Evolutionary conservation across 2,329 filamentous ascomycete species (phyloP).

Genomic region (Calonectria henricotiae): DNA sequence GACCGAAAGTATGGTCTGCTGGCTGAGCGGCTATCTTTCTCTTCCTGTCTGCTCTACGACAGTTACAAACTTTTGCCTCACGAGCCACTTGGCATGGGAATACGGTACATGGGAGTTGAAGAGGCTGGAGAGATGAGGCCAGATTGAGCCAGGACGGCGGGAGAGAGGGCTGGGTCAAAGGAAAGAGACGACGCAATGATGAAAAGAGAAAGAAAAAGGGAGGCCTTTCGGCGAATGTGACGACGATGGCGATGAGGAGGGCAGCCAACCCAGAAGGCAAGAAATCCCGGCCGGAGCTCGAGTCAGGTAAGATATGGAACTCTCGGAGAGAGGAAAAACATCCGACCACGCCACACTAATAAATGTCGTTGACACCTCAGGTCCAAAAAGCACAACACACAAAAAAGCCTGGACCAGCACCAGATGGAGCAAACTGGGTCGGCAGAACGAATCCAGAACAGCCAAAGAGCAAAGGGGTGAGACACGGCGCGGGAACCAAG

Average conservation of each 20-base stretch:
- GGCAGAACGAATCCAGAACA: slow-evolving; percentile 23
- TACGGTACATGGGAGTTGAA: not conserved
- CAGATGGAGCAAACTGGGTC: slow-evolving; percentile 11
- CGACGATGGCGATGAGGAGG: slow-evolving; percentile 25
- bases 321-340: slow-evolving; percentile 24
- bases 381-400: slow-evolving; percentile 32
- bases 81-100: slow-evolving; percentile 36
- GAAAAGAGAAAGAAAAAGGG: not conserved
- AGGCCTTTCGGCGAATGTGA: slow-evolving; percentile 17
- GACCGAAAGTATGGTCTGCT: slow-evolving; percentile 29
- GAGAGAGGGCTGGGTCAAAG: slow-evolving; percentile 15
- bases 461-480: slow-evolving; percentile 21
- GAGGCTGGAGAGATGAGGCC: slow-evolving; percentile 10
- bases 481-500: slow-evolving; percentile 28
- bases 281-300: slow-evolving; percentile 30
- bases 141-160: slow-evolving; percentile 25
- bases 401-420: slow-evolving; percentile 26
- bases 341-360: slow-evolving; percentile 32
- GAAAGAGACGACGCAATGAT: slow-evolving; percentile 3
- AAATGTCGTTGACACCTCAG: slow-evolving; percentile 31
- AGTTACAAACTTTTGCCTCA: slow-evolving; percentile 25
- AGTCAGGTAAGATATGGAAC: slow-evolving; percentile 38
- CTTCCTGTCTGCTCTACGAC: slow-evolving; percentile 7
- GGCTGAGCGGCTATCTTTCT: slow-evolving; percentile 9
- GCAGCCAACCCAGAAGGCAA: slow-evolving; percentile 25